Evolutionary conservation across 768 basidiomycete genomes (phyloP), one percentile per base, ranked within the genome.

Genomic region (Leccinum truebloodii): DNA sequence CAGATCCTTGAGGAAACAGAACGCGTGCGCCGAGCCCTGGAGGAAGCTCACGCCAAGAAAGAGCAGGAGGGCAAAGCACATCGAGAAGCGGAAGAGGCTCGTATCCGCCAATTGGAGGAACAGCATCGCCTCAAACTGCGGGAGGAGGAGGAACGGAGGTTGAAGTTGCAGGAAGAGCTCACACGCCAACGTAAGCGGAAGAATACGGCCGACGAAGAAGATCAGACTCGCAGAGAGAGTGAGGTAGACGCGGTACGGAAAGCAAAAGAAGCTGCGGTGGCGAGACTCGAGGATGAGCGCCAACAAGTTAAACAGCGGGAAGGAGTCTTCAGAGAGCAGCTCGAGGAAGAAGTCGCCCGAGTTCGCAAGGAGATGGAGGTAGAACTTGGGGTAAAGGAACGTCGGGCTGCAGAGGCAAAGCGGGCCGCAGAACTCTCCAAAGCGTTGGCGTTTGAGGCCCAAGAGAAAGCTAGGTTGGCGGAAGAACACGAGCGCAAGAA

Each of bases 401-500:
- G 63, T 53, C 63, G 54, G 46, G 67, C 59, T 6, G 54, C 35
- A 34, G 73, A 67, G 54, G 71, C 70, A 18, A 74, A 71, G 49
- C 66, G 67, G n/a, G 65, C 63, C n/a, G 67, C 67, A 35, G 72
- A 73, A 18, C 63, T 72, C 37, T 73, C 72, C 18, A 65, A 61
- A 9, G 58, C 64, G 10, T 46, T 70, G 52, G 66, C 63, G 7
- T 49, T 59, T 10, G 73, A 73, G 46, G 72, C 70, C 24, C 72
- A 75, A 51, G 72, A 74, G 55, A 74, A 59, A 39, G 67, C 70
- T 18, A 66, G 70, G 46, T 13, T 67, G 35, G 68, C 65, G 13
- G 73, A 75, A 52, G 73, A 75, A 59, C 66, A 72, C 54, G 65
- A 73, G 32, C 70, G 65, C 30, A 74, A 71, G 24, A 69, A 65